Evolutionary conservation across 108 stramenopile genomes (phyloP), one percentile per base, ranked within the genome.

Genomic region (Fragilariopsis cylindrus): DNA sequence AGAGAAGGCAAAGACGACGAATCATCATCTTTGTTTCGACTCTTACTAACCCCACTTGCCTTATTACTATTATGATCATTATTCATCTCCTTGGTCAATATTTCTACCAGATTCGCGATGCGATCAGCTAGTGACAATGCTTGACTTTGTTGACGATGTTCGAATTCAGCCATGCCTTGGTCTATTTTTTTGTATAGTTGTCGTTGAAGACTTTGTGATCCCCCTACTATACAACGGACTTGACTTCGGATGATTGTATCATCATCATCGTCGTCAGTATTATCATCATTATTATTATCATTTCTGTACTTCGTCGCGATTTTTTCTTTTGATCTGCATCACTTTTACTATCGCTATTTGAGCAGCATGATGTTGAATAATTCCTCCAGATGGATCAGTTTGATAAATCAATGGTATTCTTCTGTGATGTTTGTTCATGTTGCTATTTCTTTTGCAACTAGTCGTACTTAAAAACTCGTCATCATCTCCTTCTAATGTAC

Each of bases 371-470:
- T 68, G 49, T 50, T 67, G 65, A 12, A 68, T 48, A 21, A 84
- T 68, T 15, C 70, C 84, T 40, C 84, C 84, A 3, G 84, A 84
- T 16, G 84, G 84, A 77, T 84, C 80, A 4, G 84, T 78, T 40
- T 78, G 79, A 75, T 72, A 81, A 13, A 81, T 16, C 45, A 75
- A 47, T 30, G 30, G 30, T 30, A 30, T 30, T 30, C 30, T 30
- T 30, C 30, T 30, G 30, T 30, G 30, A 30, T 30, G 30, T 30
- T 30, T 30, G 30, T 30, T 30, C 30, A 30, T 0, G 30, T 30
- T 30, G 30, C 30, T 30, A 44, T 48, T 68, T 48, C 12, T n/a
- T 18, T 13, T 70, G 41, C 15, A 57, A 39, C 48, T 40, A 41
- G 11, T 57, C 55, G 43, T 57, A 55, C 13, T 55, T 18, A 9